A percentile compares a stretch with the other conserved stretches of the same genome.
These are phyloP conservation scores for Neurospora hispaniola DNA, from an alignment of 495 filamentous ascomycete genomes.

Conservation along the genomic window DNA sequence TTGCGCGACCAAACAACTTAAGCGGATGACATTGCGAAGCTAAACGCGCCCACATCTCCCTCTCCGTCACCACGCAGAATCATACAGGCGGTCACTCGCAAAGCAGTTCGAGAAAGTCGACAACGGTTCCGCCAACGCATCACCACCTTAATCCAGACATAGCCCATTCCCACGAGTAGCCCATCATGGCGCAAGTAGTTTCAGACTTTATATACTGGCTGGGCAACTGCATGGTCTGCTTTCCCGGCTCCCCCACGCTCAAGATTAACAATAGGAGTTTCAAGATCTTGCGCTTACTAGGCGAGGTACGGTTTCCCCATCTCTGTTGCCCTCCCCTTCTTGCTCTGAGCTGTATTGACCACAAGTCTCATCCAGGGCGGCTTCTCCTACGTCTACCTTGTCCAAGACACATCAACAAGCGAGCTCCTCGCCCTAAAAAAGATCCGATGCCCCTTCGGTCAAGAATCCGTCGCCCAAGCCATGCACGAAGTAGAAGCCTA, in stretches of 20 bases:
- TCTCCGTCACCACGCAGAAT: background rate
- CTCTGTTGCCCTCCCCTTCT: background rate
- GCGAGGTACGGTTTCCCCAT: conserved; percentile 50
- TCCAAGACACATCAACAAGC: conserved; percentile 73
- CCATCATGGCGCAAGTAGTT: conserved; percentile 70
- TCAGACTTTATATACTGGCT: conserved; percentile 84
- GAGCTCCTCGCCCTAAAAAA: conserved; percentile 93
- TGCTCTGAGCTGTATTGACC: background rate
- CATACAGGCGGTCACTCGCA: background rate
- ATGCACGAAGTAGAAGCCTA: conserved; percentile 97
- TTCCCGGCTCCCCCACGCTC: conserved; percentile 82
- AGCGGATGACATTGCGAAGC: background rate
- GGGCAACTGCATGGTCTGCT: conserved; percentile 89
- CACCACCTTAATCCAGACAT: background rate
- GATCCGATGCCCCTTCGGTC: conserved; percentile 92
- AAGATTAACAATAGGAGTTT: conserved; percentile 93
- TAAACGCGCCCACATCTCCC: background rate
- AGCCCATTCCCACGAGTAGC: background rate
- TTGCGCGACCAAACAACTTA: background rate
- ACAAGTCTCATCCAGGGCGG: conserved; percentile 52
- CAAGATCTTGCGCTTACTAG: conserved; percentile 86
- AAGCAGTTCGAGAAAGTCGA: background rate
- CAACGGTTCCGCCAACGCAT: background rate
- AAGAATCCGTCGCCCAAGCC: conserved; percentile 87
- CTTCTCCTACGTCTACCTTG: conserved; percentile 97